Conservation (phyloP, 495 filamentous ascomycete species). For the Hypoxylon trugodes region DNA sequence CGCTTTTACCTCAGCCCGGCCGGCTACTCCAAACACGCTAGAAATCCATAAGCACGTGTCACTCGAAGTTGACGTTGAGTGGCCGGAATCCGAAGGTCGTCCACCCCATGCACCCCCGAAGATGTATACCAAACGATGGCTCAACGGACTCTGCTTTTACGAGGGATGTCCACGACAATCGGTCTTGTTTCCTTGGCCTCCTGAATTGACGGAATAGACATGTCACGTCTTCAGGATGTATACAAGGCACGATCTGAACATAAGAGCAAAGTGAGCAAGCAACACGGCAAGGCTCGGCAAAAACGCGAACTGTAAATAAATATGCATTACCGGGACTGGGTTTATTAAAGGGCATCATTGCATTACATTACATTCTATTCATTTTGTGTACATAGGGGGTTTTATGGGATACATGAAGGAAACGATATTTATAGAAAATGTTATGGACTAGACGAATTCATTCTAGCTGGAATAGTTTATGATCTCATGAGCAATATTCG, state of each 20-base stretch:
- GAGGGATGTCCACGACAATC: neutral
- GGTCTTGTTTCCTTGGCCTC: constrained; percentile 45
- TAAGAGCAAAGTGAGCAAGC: constrained; percentile 7
- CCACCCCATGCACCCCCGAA: constrained; percentile 12
- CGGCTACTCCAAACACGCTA: neutral
- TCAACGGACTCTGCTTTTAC: constrained; percentile 44
- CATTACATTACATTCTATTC: constrained; percentile 10
- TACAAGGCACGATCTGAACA: neutral
- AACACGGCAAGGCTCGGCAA: neutral
- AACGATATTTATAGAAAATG: neutral
- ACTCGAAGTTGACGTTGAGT: constrained; percentile 40
- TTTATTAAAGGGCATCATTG: neutral
- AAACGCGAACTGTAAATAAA: neutral
- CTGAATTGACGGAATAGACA: constrained; percentile 31
- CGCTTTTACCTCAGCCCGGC: constrained; percentile 35
- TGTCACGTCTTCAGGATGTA: neutral
- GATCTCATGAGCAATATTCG: too few species aligned
- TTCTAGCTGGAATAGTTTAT: too few species aligned
- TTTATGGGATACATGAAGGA: neutral
- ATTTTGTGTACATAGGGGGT: constrained; percentile 9
- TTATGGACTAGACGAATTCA: too few species aligned
- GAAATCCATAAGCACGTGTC: constrained; percentile 43
- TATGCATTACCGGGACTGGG: neutral
- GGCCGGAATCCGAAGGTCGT: constrained; percentile 11
- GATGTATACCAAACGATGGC: constrained; percentile 43